phyloP scores from a whole-genome alignment of 768 basidiomycete species.

The Filobasidium wieringae region DNA sequence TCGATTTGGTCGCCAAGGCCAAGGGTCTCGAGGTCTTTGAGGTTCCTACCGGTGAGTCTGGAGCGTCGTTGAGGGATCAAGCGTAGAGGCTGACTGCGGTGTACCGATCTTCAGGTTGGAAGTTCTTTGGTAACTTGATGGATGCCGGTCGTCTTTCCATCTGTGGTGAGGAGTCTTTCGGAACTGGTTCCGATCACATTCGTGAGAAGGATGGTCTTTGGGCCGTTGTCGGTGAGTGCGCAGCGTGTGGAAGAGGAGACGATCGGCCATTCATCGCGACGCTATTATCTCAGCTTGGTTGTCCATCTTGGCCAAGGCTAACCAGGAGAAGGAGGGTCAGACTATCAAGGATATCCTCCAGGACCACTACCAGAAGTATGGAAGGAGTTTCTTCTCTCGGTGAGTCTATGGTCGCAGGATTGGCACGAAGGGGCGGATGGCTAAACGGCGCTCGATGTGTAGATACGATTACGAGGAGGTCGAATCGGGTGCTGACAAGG shows the following conservation, averaged over 20 bases:
- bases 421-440: neutral
- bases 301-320: constrained; percentile 82
- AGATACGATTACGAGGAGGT: constrained; percentile 99
- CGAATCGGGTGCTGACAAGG: constrained; percentile 71
- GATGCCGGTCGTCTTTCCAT: constrained; percentile 95
- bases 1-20: constrained; percentile 88
- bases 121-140: constrained; percentile 99
- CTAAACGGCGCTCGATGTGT: neutral
- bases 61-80: neutral
- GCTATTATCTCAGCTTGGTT: constrained; percentile 66
- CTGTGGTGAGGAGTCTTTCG: constrained; percentile 98
- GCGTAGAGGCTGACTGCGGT: neutral
- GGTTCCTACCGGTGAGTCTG: constrained; percentile 72
- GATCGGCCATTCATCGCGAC: neutral
- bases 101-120: constrained; percentile 63
- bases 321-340: constrained; percentile 46
- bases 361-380: constrained; percentile 81
- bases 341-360: constrained; percentile 77
- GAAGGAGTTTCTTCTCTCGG: constrained; percentile 92
- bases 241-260: neutral
- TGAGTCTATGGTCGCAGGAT: constrained; percentile 14
- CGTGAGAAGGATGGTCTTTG: constrained; percentile 99
- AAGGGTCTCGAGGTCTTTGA: constrained; percentile 89
- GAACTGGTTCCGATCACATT: constrained; percentile 99
- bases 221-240: constrained; percentile 74